phyloP scores from a whole-genome alignment of 1,284 basidiomycete genomes.

The Puccinia polysora region DNA sequence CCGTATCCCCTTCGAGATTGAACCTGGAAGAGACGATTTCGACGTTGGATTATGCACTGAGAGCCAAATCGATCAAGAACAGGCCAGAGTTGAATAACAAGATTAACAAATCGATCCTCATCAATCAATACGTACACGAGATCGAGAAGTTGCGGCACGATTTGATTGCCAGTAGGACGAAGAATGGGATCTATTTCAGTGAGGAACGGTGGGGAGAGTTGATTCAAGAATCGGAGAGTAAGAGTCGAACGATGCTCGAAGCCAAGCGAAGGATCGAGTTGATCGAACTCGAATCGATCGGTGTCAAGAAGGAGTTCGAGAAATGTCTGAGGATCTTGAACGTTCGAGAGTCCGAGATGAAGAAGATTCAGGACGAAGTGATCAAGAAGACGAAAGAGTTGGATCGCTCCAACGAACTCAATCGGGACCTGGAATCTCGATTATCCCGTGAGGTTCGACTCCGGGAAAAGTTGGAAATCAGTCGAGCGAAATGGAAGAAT shows the following conservation, averaged over 20 bases:
- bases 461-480: slow-evolving; percentile 25
- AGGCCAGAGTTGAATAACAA: slow-evolving; percentile 92
- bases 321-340: slow-evolving; percentile 72
- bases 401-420: slow-evolving; percentile 50
- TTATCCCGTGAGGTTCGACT: slow-evolving; percentile 1
- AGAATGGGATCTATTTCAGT: slow-evolving; percentile 88
- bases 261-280: slow-evolving; percentile 74
- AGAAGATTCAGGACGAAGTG: slow-evolving; percentile 53
- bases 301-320: slow-evolving; percentile 81
- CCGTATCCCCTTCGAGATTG: slow-evolving; percentile 79
- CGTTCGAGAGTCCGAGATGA: slow-evolving; percentile 62
- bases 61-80: slow-evolving; percentile 93
- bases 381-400: slow-evolving; percentile 42
- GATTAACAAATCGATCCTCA: slow-evolving; percentile 81
- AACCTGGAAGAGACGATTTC: slow-evolving; percentile 97
- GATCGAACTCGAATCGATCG: slow-evolving; percentile 72
- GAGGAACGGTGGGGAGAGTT: slow-evolving; percentile 82
- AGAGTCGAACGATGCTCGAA: slow-evolving; percentile 71
- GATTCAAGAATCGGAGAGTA: slow-evolving; percentile 68
- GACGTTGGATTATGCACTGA: slow-evolving; percentile 92
- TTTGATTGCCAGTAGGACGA: slow-evolving; percentile 79
- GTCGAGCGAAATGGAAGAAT: slow-evolving; percentile 40
- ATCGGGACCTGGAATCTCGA: slow-evolving; percentile 22
- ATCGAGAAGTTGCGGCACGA: slow-evolving; percentile 91
- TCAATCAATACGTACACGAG: slow-evolving; percentile 93